phyloP scores from a whole-genome alignment of 257 asterid genomes.

The Buddleja alternifolia region DNA sequence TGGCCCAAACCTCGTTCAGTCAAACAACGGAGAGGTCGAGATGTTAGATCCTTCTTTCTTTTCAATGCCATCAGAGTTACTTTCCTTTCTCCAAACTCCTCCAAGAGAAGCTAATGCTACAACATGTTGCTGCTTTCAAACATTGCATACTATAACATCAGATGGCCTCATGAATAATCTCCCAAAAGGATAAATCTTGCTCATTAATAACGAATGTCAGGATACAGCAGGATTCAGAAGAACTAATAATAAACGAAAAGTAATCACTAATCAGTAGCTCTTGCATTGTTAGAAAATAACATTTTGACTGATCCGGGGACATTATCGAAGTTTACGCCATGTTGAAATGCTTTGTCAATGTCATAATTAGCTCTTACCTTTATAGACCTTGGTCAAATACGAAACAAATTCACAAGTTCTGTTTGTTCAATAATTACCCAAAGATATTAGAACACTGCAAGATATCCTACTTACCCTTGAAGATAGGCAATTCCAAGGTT shows the following conservation, averaged over 20 bases:
- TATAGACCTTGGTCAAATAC: constrained; percentile 5
- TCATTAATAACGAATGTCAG: background rate
- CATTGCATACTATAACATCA: background rate
- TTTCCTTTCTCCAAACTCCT: background rate
- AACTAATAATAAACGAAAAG: constrained; percentile 2
- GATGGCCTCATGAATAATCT: background rate
- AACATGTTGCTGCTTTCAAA: background rate
- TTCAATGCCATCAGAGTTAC: too few species aligned
- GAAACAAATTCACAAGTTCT: constrained; percentile 2
- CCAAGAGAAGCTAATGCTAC: background rate
- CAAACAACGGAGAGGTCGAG: background rate
- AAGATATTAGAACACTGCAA: constrained; percentile 14
- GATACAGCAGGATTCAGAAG: background rate
- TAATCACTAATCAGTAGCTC: background rate
- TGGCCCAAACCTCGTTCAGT: background rate
- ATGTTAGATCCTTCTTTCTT: too few species aligned
- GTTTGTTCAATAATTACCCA: background rate
- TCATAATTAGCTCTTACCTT: background rate
- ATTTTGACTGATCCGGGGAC: background rate
- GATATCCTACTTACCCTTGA: constrained; percentile 66
- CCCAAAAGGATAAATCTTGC: background rate
- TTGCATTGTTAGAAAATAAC: background rate
- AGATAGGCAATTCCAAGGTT: constrained; percentile 92
- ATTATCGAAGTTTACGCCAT: background rate
- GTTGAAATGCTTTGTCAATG: constrained; percentile 5